Percentiles rank a stretch among this genome's conserved stretches.
Evolutionary conservation across 2,329 filamentous ascomycete species (phyloP).

Genomic region (Fusarium euwallaceae): DNA sequence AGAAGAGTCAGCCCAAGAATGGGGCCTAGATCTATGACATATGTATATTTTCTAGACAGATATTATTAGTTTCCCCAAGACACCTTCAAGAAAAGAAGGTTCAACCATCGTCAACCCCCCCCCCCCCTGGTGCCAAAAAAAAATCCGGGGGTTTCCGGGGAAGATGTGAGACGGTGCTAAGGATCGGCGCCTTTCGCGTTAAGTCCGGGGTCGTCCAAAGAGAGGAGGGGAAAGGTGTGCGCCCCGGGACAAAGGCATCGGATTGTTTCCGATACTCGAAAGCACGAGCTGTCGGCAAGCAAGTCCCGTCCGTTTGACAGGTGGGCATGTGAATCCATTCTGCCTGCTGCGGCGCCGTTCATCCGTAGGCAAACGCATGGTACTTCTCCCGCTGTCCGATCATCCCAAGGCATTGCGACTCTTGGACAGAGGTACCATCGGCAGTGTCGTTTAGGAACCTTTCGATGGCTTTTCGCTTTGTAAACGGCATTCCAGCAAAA

Average conservation of each 20-base stretch:
- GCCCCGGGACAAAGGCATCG: slow-evolving; percentile 4
- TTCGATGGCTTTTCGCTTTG: background rate
- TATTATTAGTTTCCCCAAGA: background rate
- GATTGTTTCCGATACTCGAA: slow-evolving; percentile 2
- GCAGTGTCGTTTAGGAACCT: background rate
- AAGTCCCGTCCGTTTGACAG: background rate
- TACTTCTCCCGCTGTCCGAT: slow-evolving; percentile 9
- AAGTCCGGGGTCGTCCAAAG: slow-evolving; percentile 25
- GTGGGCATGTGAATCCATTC: slow-evolving; percentile 6
- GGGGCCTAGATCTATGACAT: background rate
- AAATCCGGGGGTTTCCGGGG: slow-evolving; percentile 32
- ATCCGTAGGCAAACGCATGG: background rate
- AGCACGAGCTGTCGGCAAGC: background rate
- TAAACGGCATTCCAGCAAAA: slow-evolving; percentile 30
- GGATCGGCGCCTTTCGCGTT: slow-evolving; percentile 21
- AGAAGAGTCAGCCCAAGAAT: background rate
- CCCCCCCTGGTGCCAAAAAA: background rate
- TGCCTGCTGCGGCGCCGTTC: slow-evolving; percentile 9
- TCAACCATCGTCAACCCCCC: background rate
- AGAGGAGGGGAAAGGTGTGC: background rate
- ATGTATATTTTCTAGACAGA: background rate
- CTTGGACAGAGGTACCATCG: background rate
- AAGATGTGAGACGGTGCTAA: slow-evolving; percentile 15
- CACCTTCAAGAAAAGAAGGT: background rate
- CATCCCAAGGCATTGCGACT: background rate